Evolutionary conservation across 2,329 filamentous ascomycete species (phyloP).

Genomic region (Clarireedia sp.): DNA sequence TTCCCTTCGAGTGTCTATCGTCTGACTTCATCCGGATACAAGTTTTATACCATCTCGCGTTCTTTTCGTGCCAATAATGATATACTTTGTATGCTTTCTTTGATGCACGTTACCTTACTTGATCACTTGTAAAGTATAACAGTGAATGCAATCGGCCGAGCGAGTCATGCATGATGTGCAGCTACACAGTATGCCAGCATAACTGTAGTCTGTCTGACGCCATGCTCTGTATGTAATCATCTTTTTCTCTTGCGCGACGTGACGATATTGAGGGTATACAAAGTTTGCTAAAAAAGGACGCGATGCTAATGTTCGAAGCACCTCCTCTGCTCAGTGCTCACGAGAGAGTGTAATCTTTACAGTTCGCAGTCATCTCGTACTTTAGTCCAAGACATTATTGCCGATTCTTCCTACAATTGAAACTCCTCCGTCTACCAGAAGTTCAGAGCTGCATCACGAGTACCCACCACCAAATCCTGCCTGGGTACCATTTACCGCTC

Average conservation of each 20-base stretch:
- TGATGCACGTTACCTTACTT: slow-evolving; percentile 9
- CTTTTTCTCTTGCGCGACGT: slow-evolving; percentile 1
- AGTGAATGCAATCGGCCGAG: slow-evolving; percentile 12
- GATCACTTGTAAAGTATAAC: slow-evolving; percentile 5
- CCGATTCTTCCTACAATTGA: not conserved
- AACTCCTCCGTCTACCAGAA: not conserved
- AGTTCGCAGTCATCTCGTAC: not conserved
- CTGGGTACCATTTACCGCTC: slow-evolving; percentile 3
- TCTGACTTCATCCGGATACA: slow-evolving; percentile 7
- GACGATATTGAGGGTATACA: not conserved
- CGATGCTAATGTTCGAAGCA: too few species aligned
- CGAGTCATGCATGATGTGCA: slow-evolving; percentile 10
- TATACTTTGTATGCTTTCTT: not conserved
- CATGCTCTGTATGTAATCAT: not conserved
- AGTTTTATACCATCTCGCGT: not conserved
- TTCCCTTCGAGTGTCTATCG: not conserved
- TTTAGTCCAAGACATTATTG: not conserved
- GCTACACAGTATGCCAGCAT: not conserved
- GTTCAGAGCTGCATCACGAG: too few species aligned
- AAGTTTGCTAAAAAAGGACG: not conserved
- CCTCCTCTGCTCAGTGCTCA: too few species aligned
- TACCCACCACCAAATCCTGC: too few species aligned
- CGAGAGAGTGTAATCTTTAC: too few species aligned
- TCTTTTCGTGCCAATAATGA: slow-evolving; percentile 2
- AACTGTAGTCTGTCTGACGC: too few species aligned